These are phyloP conservation scores for Trichoderma cornu-damae DNA, from an alignment of 2,329 filamentous ascomycete genomes.

Conservation along the genomic window DNA sequence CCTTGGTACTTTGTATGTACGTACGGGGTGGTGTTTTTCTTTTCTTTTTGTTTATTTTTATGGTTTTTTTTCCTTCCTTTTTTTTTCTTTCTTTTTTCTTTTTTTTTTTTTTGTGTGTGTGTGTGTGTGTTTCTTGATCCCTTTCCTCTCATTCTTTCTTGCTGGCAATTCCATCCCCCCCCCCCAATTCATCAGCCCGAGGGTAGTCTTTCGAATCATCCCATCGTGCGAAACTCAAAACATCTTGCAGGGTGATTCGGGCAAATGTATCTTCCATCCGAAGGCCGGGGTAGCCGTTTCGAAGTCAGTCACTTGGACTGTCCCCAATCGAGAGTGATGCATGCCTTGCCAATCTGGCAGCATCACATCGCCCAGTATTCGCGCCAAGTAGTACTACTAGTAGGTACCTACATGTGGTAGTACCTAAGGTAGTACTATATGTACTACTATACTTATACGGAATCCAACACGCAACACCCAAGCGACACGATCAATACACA, in stretches of 20 bases:
- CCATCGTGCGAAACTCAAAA: neutral
- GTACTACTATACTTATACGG: neutral
- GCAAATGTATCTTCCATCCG: neutral
- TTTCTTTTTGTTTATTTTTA: no score
- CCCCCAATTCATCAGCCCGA: neutral
- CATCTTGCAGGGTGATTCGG: neutral
- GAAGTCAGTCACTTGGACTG: constrained; percentile 1
- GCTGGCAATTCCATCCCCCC: no score
- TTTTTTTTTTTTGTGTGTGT: no score
- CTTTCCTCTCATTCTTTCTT: no score
- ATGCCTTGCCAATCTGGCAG: neutral
- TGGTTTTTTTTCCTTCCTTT: no score
- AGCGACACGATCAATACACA: constrained; percentile 14
- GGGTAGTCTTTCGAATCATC: constrained; percentile 4
- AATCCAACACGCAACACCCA: neutral
- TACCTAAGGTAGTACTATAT: neutral
- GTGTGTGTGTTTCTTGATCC: no score
- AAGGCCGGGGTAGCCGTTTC: constrained; percentile 3
- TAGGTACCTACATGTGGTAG: neutral
- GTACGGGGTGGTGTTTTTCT: neutral
- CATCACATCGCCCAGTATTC: no score
- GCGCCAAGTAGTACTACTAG: neutral
- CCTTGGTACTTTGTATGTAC: no score
- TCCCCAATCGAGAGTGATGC: neutral
- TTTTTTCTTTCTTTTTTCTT: no score